phyloP scores from a whole-genome alignment of 805 yeast species.

The Kuraishia cidri region DNA sequence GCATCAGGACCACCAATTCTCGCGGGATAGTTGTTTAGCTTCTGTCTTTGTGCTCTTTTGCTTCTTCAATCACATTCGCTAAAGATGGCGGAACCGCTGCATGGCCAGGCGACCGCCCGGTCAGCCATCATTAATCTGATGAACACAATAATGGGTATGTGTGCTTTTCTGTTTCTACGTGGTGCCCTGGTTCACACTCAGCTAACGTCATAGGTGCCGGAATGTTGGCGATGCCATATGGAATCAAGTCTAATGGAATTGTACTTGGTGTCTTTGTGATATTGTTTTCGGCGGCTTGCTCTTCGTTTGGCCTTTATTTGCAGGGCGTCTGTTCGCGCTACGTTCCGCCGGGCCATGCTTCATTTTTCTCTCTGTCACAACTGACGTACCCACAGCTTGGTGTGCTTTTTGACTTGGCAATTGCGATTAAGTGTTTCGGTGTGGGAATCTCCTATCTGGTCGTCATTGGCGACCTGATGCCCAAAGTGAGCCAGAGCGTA shows the following conservation, averaged over 20 bases:
- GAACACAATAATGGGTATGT: conserved; percentile 39
- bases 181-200: conserved; percentile 1
- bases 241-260: conserved; percentile 42
- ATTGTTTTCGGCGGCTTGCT: conserved; percentile 32
- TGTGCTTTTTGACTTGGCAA: conserved; percentile 57
- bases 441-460: conserved; percentile 61
- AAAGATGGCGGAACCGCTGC: background rate
- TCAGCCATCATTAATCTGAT: conserved; percentile 44
- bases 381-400: conserved; percentile 53
- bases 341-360: conserved; percentile 50
- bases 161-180: too few species aligned
- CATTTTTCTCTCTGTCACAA: conserved; percentile 56
- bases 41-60: too few species aligned
- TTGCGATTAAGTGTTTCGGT: conserved; percentile 65
- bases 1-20: too few species aligned
- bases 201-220: conserved; percentile 43
- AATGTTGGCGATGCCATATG: conserved; percentile 63
- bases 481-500: conserved; percentile 37
- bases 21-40: too few species aligned
- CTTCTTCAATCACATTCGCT: background rate
- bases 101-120: conserved; percentile 24
- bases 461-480: conserved; percentile 65
- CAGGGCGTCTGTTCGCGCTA: conserved; percentile 51
- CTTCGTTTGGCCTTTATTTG: conserved; percentile 51
- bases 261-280: conserved; percentile 30